Evolutionary conservation across 1,284 basidiomycete species (phyloP).

Genomic region (Mycena sp.): DNA sequence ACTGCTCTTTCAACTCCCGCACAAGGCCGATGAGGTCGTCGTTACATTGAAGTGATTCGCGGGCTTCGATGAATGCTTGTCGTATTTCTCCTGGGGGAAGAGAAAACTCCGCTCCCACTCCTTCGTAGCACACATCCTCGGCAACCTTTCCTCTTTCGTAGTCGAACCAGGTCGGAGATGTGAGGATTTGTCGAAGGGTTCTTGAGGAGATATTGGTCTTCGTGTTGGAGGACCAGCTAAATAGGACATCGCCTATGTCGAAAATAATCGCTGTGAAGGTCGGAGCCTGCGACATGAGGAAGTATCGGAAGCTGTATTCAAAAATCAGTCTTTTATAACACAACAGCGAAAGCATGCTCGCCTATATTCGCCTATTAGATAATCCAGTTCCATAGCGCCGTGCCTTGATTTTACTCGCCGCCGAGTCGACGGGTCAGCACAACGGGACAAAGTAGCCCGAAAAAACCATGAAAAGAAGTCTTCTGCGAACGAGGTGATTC

Average conservation of each 20-base stretch:
- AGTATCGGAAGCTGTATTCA: background rate
- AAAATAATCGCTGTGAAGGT: constrained; percentile 51
- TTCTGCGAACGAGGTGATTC: constrained; percentile 18
- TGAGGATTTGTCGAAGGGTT: constrained; percentile 55
- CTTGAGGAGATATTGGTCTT: constrained; percentile 56
- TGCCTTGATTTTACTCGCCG: background rate
- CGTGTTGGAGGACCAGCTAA: constrained; percentile 62
- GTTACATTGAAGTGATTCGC: constrained; percentile 55
- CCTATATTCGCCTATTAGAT: background rate
- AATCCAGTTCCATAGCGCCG: background rate
- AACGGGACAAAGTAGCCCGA: constrained; percentile 8
- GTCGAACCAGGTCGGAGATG: constrained; percentile 61
- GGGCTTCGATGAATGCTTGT: constrained; percentile 55
- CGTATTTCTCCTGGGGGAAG: constrained; percentile 51
- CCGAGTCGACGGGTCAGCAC: background rate
- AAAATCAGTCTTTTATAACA: constrained; percentile 3
- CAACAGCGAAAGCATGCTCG: background rate
- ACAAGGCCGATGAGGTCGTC: constrained; percentile 57
- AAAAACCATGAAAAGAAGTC: background rate
- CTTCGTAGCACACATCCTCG: constrained; percentile 57
- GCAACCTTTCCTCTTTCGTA: constrained; percentile 61
- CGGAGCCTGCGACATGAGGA: constrained; percentile 12
- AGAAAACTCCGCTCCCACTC: constrained; percentile 52
- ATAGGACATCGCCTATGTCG: constrained; percentile 67
- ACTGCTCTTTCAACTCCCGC: constrained; percentile 50